Evolutionary conservation across 306 rosid species (phyloP), one percentile per base, ranked within the genome.

Genomic region (Trifolium repens): DNA sequence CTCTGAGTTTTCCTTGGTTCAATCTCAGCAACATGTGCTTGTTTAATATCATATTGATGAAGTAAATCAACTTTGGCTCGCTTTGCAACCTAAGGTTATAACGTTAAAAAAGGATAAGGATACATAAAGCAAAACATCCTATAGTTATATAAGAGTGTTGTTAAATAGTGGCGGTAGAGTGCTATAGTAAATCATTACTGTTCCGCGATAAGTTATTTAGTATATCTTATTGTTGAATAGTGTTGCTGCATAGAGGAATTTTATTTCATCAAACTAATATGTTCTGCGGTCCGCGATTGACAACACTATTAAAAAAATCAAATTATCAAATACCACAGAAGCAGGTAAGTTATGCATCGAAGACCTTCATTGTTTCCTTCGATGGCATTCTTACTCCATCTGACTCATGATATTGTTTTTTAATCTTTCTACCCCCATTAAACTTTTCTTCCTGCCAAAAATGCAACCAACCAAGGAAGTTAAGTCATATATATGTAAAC

Each of bases 281-380:
- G 11, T 44, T 44, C 50, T 11, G 5, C 5, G 47, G 15, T 32
- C 57, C 57, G 6, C 3, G 16, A 52, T 46, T 46, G 52, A 52
- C 26, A 52, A 52, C 9, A n/a, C 10, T 16, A 4, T n/a, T 6
- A 4, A n/a, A 7, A 54, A 54, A 54, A 54, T 19, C 24, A 53
- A 53, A 53, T 53, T 53, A 53, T 19, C 5, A 53, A 53, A 53
- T 53, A 53, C 60, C 30, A 17, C 60, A 11, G 7, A 57, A 10
- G 15, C 62, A 24, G 32, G 62, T 55, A 22, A 55, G 62, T 57
- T 24, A 57, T 22, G n/a, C n/a, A 57, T 57, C 34, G 2, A 73
- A 67, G 82, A 87, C 96, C 85, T 89, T 94, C 74, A 2, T 72
- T 67, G 81, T 74, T 78, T 87, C 96, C 81, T 85, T 85, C 50